Conservation (phyloP, 768 basidiomycete genomes). For the Chiua virens region DNA sequence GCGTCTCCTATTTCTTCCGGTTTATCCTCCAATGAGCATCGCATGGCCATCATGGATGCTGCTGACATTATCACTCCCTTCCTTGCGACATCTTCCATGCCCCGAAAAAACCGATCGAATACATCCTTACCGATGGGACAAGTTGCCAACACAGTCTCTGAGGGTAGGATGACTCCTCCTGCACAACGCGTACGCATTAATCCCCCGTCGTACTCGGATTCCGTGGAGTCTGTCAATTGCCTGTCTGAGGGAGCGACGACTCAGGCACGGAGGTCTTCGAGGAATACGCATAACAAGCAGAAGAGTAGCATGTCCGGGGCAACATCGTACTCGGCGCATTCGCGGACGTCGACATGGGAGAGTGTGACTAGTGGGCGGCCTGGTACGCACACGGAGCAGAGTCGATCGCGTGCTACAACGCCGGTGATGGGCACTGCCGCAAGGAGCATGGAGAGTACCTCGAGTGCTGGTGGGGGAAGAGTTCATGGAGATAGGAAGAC, state of each 20-base stretch:
- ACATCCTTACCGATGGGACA: not conserved
- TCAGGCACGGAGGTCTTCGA: not conserved
- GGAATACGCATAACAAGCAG: not conserved
- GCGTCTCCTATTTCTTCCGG: not conserved
- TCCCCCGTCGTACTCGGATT: constrained; percentile 27
- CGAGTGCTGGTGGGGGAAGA: not conserved
- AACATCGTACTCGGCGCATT: constrained; percentile 11
- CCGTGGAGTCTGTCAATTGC: not conserved
- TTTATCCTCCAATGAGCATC: not conserved
- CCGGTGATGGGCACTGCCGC: not conserved
- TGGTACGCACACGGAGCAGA: not conserved
- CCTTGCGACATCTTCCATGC: constrained; percentile 5
- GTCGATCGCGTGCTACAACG: not conserved
- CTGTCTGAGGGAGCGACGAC: not conserved
- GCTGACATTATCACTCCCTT: constrained; percentile 27
- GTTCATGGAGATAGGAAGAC: not conserved
- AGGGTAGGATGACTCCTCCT: not conserved
- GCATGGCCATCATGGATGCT: constrained; percentile 11
- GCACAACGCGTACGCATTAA: constrained; percentile 21
- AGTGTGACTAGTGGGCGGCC: not conserved
- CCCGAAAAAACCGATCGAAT: not conserved
- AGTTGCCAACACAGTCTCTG: constrained; percentile 2
- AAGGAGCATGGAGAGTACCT: not conserved
- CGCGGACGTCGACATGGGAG: constrained; percentile 2
- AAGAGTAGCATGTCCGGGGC: constrained; percentile 4